Conservation (phyloP, 371 early-diverging fungal species). For the Smittium mucronatum region DNA sequence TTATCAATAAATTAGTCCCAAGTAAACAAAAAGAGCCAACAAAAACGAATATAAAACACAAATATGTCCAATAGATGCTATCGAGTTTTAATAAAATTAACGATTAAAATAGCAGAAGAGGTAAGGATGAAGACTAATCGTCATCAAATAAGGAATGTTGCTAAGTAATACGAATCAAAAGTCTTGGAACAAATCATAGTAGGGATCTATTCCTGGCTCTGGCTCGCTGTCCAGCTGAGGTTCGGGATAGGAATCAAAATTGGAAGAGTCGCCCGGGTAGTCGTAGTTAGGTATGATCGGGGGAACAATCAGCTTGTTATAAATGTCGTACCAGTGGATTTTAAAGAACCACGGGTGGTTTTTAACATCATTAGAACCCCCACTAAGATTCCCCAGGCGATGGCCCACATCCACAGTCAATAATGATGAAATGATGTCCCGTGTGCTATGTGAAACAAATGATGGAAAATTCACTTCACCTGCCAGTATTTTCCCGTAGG, state of each 20-base stretch:
- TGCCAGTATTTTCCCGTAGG: constrained; percentile 89
- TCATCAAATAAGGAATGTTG: too few species aligned
- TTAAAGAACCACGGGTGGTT: constrained; percentile 90
- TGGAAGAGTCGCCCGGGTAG: constrained; percentile 85
- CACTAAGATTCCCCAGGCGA: constrained; percentile 84
- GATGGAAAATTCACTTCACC: constrained; percentile 80
- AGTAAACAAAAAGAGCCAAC: too few species aligned
- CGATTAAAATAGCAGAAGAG: too few species aligned
- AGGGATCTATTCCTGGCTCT: constrained; percentile 35
- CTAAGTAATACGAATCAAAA: too few species aligned
- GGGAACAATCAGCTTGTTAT: constrained; percentile 57
- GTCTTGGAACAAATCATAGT: constrained; percentile 29
- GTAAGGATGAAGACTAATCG: too few species aligned
- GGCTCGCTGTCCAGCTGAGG: constrained; percentile 34
- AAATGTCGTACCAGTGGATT: constrained; percentile 77
- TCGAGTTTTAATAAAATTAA: too few species aligned
- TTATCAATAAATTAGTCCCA: too few species aligned
- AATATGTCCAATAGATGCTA: too few species aligned
- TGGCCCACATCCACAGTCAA: constrained; percentile 81
- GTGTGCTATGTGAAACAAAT: constrained; percentile 78
- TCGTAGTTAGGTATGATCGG: constrained; percentile 80
- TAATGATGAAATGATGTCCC: constrained; percentile 83
- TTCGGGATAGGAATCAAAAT: constrained; percentile 87
- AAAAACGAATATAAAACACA: too few species aligned
- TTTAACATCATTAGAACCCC: constrained; percentile 53